Evolutionary conservation across 805 yeast species (phyloP).

Genomic region (Starmerella sp.): DNA sequence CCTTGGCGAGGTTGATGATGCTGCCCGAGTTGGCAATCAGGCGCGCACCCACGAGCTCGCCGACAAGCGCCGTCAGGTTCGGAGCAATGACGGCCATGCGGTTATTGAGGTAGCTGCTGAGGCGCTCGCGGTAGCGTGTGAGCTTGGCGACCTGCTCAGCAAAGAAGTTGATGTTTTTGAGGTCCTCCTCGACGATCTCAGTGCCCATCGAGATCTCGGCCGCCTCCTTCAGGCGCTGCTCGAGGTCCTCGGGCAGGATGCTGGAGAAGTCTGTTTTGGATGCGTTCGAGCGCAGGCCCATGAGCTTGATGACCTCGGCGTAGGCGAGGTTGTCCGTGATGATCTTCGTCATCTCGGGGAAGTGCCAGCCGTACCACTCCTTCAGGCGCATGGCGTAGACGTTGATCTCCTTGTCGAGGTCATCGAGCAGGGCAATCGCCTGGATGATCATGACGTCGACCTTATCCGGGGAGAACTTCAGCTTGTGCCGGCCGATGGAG

Average conservation of each 20-base stretch:
- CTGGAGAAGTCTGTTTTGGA: slow-evolving; percentile 80
- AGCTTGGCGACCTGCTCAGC: slow-evolving; percentile 96
- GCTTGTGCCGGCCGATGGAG: slow-evolving; percentile 95
- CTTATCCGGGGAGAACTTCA: slow-evolving; percentile 94
- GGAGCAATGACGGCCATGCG: slow-evolving; percentile 99
- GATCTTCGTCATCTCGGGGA: slow-evolving; percentile 97
- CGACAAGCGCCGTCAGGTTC: slow-evolving; percentile 86
- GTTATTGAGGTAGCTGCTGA: slow-evolving; percentile 77
- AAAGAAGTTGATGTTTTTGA: slow-evolving; percentile 74
- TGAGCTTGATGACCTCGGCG: slow-evolving; percentile 82
- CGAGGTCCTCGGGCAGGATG: slow-evolving; percentile 85
- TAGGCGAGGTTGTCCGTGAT: slow-evolving; percentile 91
- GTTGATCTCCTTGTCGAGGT: slow-evolving; percentile 92
- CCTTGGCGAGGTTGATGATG: slow-evolving; percentile 85
- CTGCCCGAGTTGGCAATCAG: slow-evolving; percentile 96
- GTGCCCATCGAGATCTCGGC: slow-evolving; percentile 99
- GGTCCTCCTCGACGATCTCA: slow-evolving; percentile 85
- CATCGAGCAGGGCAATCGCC: slow-evolving; percentile 94
- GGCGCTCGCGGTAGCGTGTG: slow-evolving; percentile 91
- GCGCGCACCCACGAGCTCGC: slow-evolving; percentile 97
- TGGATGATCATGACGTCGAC: slow-evolving; percentile 99
- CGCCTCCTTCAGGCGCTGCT: slow-evolving; percentile 84
- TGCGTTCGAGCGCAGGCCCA: slow-evolving; percentile 92
- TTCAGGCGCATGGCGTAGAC: slow-evolving; percentile 98
- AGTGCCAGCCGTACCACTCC: slow-evolving; percentile 99